Base-by-base conservation (phyloP, 2,329 filamentous ascomycete genomes). In the Fusarium sp. region DNA sequence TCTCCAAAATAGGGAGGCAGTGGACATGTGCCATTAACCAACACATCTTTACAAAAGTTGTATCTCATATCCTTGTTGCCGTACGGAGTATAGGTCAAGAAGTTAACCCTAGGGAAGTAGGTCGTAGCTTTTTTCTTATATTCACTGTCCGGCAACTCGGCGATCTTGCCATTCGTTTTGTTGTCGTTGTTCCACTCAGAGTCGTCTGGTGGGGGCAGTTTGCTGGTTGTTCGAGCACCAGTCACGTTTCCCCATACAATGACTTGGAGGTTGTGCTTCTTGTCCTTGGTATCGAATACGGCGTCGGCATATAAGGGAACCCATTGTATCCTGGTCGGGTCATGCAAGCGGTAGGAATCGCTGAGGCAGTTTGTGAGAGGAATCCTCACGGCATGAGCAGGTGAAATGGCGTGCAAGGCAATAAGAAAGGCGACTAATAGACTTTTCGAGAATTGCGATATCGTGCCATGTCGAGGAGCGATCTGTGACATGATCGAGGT, bases 161-260 rank as follows among this genome's bases (percentile, higher is more conserved):
- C 79, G 62, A 98, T 97, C 84, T 98, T 98, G 76, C 94, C 93
- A 66, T 84, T 82, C 55, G 86, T 89, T 49, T 84, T 77, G 36
- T 86, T 87, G 1, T 84, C 76, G 75, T 96, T 83, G 4, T 72
- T 78, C 92, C 94, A 93, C 46, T 84, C 81, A 0, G 87, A 79
- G 75, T 88, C 86, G 72, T 86, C 79, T 18, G 86, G 80, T 1
- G 87, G 74, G 34, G 93, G 94, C 54, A 94, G 87, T 4, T 80
- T 63, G n/a, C 83, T 81, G 14, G 81, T 76, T 4, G 84, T 84
- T 44, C 87, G 85, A 51, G 91, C 88, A 46, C 96, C 96, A 10
- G 91, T 92, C 31, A 98, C 94, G 79, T 98, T 98, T 52, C 95
- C 95, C 83, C 94, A 98, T 46, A 97, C 87, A 2, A 90, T 96